Evolutionary conservation across 192 early-diverging fungal genomes (phyloP).

Genomic region (Thoreauomyces humboldtii): DNA sequence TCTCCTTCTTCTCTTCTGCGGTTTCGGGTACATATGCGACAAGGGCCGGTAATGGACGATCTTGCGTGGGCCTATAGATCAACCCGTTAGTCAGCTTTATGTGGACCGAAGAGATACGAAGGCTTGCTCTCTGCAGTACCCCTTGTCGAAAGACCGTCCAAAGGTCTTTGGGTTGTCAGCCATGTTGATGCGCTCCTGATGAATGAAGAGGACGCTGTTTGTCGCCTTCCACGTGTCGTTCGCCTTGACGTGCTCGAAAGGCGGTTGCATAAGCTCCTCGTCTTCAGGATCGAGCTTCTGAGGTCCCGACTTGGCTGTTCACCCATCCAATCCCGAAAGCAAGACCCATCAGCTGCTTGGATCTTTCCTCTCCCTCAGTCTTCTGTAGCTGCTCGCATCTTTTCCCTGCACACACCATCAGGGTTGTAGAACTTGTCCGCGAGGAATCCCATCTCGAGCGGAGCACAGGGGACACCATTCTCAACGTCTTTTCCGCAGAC

Average conservation of each 20-base stretch:
- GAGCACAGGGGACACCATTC: constrained; percentile 31
- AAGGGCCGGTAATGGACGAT: too few species aligned
- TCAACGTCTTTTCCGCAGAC: constrained; percentile 27
- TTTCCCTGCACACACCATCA: too few species aligned
- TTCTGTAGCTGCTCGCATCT: too few species aligned
- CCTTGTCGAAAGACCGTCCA: constrained; percentile 12
- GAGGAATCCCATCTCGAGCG: constrained; percentile 22
- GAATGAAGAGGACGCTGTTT: constrained; percentile 5
- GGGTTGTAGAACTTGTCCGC: constrained; percentile 4
- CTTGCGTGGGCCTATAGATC: too few species aligned
- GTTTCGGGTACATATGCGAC: constrained; percentile 3
- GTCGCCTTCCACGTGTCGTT: too few species aligned
- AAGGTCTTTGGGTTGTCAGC: constrained; percentile 20
- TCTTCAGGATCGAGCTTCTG: constrained; percentile 20
- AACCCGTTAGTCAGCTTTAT: too few species aligned
- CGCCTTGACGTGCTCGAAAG: background rate
- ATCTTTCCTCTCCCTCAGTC: too few species aligned
- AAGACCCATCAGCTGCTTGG: too few species aligned
- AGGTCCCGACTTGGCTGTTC: background rate
- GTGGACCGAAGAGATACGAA: too few species aligned
- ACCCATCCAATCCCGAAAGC: too few species aligned
- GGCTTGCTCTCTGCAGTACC: too few species aligned
- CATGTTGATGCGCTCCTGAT: constrained; percentile 15
- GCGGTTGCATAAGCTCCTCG: constrained; percentile 16
- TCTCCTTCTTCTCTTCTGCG: constrained; percentile 13